These are phyloP conservation scores for Aspergillus asperescens DNA, from an alignment of 495 filamentous ascomycete species.

Conservation along the genomic window DNA sequence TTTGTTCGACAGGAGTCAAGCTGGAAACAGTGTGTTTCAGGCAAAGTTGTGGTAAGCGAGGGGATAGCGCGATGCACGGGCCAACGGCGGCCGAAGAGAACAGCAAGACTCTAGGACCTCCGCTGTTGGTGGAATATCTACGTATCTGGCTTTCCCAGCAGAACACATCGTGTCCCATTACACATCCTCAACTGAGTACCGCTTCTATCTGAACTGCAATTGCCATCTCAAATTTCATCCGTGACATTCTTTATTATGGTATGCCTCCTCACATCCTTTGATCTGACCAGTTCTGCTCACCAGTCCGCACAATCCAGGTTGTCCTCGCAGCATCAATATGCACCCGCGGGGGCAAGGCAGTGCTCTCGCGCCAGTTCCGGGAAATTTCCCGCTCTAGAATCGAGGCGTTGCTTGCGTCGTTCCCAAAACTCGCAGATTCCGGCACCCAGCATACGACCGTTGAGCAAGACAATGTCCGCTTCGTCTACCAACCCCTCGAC, in stretches of 20 bases:
- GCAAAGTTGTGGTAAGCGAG: slow-evolving; percentile 36
- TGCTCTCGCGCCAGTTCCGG: slow-evolving; percentile 92
- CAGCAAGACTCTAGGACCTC: slow-evolving; percentile 39
- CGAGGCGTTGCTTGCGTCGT: slow-evolving; percentile 91
- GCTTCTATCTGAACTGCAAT: not conserved
- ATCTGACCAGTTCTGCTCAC: slow-evolving; percentile 20
- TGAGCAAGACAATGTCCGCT: slow-evolving; percentile 98
- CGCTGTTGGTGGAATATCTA: slow-evolving; percentile 24
- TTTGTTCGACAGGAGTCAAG: slow-evolving; percentile 4
- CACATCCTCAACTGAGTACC: not conserved
- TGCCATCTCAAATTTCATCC: not conserved
- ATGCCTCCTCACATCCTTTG: slow-evolving; percentile 8
- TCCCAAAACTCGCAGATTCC: slow-evolving; percentile 92
- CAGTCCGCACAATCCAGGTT: slow-evolving; percentile 55
- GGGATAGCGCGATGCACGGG: slow-evolving; percentile 34
- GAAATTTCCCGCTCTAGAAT: slow-evolving; percentile 94
- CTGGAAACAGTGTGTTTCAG: slow-evolving; percentile 18
- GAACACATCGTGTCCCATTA: slow-evolving; percentile 1
- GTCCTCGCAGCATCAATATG: slow-evolving; percentile 98
- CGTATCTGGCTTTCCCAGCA: slow-evolving; percentile 25
- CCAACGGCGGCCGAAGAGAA: slow-evolving; percentile 41
- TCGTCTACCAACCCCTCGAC: slow-evolving; percentile 97
- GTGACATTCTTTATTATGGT: slow-evolving; percentile 16
- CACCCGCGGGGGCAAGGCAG: slow-evolving; percentile 94
- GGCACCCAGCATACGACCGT: slow-evolving; percentile 96